Evolutionary conservation across 2,329 filamentous ascomycete species (phyloP).

Genomic region (Beauveria asiatica): DNA sequence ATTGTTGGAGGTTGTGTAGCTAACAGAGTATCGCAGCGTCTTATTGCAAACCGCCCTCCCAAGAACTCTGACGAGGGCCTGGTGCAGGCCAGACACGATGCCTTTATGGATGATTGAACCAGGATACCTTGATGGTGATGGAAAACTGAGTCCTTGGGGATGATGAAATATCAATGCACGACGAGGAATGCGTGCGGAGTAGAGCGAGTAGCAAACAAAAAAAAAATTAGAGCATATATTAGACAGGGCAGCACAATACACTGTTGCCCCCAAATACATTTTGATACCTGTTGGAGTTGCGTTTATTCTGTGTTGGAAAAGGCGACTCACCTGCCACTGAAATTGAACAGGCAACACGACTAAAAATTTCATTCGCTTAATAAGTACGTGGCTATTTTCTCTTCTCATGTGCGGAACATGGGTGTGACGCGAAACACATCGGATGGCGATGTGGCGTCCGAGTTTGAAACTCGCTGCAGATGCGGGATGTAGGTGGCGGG

Average conservation of each 20-base stretch:
- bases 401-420: neutral
- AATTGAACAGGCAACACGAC: neutral
- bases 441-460: neutral
- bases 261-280: neutral
- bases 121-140: no score
- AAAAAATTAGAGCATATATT: neutral
- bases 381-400: neutral
- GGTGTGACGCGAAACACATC: neutral
- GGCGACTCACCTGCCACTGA: neutral
- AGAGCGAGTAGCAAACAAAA: neutral
- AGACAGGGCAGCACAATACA: neutral
- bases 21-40: constrained; percentile 28
- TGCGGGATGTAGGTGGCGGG: neutral
- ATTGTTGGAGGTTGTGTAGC: neutral
- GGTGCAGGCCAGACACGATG: constrained; percentile 33
- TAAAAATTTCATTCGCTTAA: no score
- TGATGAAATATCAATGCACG: constrained; percentile 18
- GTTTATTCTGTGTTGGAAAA: neutral
- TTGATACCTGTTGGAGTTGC: neutral
- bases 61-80: constrained; percentile 27
- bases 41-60: constrained; percentile 41
- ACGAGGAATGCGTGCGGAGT: neutral
- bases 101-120: constrained; percentile 31
- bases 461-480: neutral
- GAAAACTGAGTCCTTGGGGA: constrained; percentile 26